Evolutionary conservation across 2,329 filamentous ascomycete genomes (phyloP).

Genomic region (Exophiala dermatitidis): DNA sequence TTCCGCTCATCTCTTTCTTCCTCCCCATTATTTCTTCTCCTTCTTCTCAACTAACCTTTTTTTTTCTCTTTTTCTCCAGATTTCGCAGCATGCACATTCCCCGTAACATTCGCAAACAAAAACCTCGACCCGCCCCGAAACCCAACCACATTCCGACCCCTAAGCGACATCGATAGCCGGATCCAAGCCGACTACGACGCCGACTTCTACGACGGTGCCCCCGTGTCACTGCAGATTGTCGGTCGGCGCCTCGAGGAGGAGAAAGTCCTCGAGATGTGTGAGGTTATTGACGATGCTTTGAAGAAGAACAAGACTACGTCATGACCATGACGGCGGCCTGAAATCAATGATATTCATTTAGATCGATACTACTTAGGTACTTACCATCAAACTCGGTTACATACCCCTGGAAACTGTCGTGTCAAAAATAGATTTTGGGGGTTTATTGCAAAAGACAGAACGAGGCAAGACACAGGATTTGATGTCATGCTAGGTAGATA

Average conservation of each 20-base stretch:
- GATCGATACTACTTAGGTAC: no score
- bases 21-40: no score
- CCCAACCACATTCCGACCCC: constrained; percentile 24
- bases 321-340: no score
- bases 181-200: constrained; percentile 30
- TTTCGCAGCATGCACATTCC: constrained; percentile 26
- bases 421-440: no score
- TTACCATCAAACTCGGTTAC: no score
- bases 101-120: constrained; percentile 27
- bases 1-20: no score
- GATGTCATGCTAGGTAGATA: no score
- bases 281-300: constrained; percentile 32
- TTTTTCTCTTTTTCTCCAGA: constrained; percentile 22
- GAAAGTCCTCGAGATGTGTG: constrained; percentile 35
- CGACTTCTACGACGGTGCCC: constrained; percentile 31
- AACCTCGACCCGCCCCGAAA: constrained; percentile 18
- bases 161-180: constrained; percentile 28
- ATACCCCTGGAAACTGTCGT: no score
- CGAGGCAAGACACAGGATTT: no score
- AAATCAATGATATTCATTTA: no score
- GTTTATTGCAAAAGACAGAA: no score
- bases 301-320: constrained; percentile 5
- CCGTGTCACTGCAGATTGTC: constrained; percentile 30
- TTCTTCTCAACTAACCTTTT: no score
- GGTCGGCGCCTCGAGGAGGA: constrained; percentile 31